Evolutionary conservation across 2,329 filamentous ascomycete genomes (phyloP), one percentile per base, ranked within the genome.

Genomic region (Calycina herbarum): DNA sequence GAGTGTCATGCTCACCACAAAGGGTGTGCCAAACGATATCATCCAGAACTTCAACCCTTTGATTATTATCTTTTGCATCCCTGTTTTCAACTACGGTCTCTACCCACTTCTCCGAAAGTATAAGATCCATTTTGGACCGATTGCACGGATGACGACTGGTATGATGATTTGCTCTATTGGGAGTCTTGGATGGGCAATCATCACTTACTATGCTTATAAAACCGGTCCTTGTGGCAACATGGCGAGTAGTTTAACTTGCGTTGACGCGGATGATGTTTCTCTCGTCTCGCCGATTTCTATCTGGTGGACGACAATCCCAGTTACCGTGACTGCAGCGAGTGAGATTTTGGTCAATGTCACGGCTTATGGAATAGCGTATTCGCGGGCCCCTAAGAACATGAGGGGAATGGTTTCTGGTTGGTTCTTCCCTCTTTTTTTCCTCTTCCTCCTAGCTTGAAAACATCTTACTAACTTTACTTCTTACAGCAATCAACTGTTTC

Each of bases 41-140:
- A 86, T 94, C 73, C 83, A 86, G 77, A 93, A 93, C 79, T 81
- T 94, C 63, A 89, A 93, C 77, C 89, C 91, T 6, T 85, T 94
- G 68, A 85, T 88, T 29, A 87, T 93, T 67, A 85, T 94, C 70
- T 84, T 93, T 73, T 85, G 92, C 77, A 89, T 92, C 56, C 89
- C 90, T 2, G 78, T 93, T 65, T 83, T 89, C 66, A 90, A 93
- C 73, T 83, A 81, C 48, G 33, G 87, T 40, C 71, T 93, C 61
- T 94, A 93, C 78, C 91, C 91, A 0, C 75, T 82, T 24, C 82
- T 93, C 65, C 87, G 88, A 73, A 86, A 83, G 72, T 67, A 83
- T 45, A 85, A 84, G 56, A 82, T 93, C 74, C 80, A 82, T 64
- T 91, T 92, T 79, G 90, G 85, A 0, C 91, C 89, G 56, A 89